These are phyloP conservation scores for Calonectria pseudoreteaudii DNA, from an alignment of 2,329 filamentous ascomycete species.

Conservation along the genomic window DNA sequence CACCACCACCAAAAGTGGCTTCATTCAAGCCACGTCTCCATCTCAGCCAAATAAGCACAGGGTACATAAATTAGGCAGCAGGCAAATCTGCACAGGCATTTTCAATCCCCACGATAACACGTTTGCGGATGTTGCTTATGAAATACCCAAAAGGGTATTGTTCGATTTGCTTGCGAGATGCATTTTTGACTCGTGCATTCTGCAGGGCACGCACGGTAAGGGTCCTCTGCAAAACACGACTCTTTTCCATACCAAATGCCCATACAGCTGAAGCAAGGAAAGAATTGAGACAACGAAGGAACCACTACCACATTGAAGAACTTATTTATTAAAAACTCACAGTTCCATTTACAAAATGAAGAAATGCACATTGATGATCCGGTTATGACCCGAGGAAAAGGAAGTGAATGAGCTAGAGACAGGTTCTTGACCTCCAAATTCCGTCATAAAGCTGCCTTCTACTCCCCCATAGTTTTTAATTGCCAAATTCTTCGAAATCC, in stretches of 20 bases:
- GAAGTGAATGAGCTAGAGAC: background rate
- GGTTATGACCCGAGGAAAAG: no score
- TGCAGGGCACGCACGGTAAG: no score
- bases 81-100: background rate
- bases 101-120: background rate
- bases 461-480: background rate
- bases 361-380: no score
- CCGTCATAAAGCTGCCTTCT: background rate
- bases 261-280: no score
- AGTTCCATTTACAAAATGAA: no score
- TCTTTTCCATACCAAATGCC: no score
- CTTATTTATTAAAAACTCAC: no score
- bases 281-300: no score
- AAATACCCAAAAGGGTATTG: background rate
- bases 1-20: background rate
- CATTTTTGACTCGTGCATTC: no score
- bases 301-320: no score
- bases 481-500: constrained; percentile 12
- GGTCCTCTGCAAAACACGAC: no score
- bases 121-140: background rate
- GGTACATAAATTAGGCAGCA: background rate
- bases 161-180: no score
- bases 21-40: background rate
- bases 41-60: background rate
- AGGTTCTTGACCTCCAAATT: background rate